Percentiles rank a stretch among this genome's conserved stretches.
Evolutionary conservation across 768 basidiomycete species (phyloP).

Genomic region (Suillus decipiens): DNA sequence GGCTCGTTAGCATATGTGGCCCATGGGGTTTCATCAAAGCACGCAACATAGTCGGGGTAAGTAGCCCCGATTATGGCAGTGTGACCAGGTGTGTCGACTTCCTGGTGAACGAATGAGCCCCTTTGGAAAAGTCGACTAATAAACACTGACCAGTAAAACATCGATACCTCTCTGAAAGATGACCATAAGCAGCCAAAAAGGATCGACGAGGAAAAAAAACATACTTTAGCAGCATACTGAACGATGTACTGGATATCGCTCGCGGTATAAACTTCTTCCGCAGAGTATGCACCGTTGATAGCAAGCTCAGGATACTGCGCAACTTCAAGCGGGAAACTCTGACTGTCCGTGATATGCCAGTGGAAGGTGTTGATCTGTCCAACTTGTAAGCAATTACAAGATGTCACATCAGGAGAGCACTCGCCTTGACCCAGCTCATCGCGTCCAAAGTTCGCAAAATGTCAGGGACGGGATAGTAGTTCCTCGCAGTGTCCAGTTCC

Average conservation of each 20-base stretch:
- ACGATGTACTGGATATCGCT: conserved; percentile 61
- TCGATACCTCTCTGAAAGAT: conserved; percentile 66
- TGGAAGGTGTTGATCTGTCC: conserved; percentile 71
- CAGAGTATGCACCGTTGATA: conserved; percentile 66
- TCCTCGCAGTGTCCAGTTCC: conserved; percentile 47
- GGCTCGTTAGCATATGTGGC: conserved; percentile 66
- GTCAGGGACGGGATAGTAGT: conserved; percentile 42
- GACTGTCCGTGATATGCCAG: conserved; percentile 85
- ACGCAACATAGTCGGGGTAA: conserved; percentile 77
- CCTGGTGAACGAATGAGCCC: conserved; percentile 38
- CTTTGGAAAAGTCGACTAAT: too few species aligned
- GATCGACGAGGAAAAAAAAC: conserved; percentile 25
- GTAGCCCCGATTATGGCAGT: conserved; percentile 63
- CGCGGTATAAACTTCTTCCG: conserved; percentile 51
- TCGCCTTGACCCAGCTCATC: conserved; percentile 54
- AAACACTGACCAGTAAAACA: conserved; percentile 49
- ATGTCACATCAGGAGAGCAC: not conserved
- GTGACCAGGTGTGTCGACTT: conserved; percentile 86
- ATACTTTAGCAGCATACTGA: conserved; percentile 67
- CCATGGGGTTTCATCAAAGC: conserved; percentile 60
- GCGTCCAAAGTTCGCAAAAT: conserved; percentile 49
- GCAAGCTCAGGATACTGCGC: conserved; percentile 62
- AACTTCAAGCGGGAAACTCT: conserved; percentile 76
- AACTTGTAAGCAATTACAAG: not conserved
- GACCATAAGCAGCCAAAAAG: not conserved